phyloP scores from a whole-genome alignment of 179 eudicot species.

The Amaranthus tricolor region DNA sequence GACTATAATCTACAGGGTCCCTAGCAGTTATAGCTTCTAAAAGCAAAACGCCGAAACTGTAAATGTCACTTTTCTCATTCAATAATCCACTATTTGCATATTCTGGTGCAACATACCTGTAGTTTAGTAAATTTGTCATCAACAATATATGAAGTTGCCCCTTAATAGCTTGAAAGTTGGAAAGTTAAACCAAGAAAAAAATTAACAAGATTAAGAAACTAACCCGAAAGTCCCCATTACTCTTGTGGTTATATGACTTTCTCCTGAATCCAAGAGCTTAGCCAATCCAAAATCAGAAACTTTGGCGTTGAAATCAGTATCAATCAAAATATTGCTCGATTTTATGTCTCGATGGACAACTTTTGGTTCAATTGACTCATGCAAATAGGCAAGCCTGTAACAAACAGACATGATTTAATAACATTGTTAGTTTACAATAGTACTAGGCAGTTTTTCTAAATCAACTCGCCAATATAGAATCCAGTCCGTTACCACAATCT shows the following conservation, averaged over 20 bases:
- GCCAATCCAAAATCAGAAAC: conserved; percentile 97
- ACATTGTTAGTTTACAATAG: not conserved
- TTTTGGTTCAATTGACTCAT: conserved; percentile 91
- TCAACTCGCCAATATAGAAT: conserved; percentile 4
- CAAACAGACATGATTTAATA: conserved; percentile 11
- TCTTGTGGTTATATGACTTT: conserved; percentile 85
- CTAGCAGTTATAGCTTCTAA: conserved; percentile 88
- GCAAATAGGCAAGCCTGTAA: conserved; percentile 89
- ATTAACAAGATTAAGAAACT: conserved; percentile 21
- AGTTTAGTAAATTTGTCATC: conserved; percentile 12
- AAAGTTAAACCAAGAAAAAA: not conserved
- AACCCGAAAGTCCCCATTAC: conserved; percentile 99
- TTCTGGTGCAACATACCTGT: conserved; percentile 93
- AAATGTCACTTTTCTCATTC: conserved; percentile 90
- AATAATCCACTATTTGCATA: conserved; percentile 88
- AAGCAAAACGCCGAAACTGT: conserved; percentile 84
- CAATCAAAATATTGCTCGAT: conserved; percentile 89
- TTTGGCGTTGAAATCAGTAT: conserved; percentile 78
- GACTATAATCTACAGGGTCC: conserved; percentile 88
- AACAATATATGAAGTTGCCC: not conserved
- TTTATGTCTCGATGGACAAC: conserved; percentile 93
- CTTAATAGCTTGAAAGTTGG: conserved; percentile 2
- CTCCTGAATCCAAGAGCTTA: conserved; percentile 90
- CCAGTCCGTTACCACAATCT: not conserved
- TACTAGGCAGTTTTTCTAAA: not conserved